phyloP scores from a whole-genome alignment of 768 basidiomycete genomes.

The Udeniomyces megalosporus region DNA sequence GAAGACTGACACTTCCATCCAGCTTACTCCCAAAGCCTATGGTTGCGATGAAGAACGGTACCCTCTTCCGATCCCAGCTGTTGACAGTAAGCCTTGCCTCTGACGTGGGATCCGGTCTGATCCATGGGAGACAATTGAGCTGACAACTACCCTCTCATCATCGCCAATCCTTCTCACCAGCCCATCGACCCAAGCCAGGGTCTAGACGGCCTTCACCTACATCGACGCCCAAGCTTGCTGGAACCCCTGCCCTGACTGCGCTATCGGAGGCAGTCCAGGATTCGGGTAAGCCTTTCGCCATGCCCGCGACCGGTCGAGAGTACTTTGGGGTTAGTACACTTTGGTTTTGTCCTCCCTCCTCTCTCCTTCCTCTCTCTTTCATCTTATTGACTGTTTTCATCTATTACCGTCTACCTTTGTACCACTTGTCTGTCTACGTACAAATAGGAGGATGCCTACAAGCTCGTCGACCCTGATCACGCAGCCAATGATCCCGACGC shows the following conservation, averaged over 20 bases:
- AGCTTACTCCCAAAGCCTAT: conserved; percentile 42
- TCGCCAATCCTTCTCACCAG: too few relatives aligned
- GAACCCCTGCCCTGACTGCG: neutral
- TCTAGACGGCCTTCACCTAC: conserved; percentile 7
- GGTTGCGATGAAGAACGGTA: conserved; percentile 98
- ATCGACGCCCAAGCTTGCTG: conserved; percentile 2
- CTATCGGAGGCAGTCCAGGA: conserved; percentile 2
- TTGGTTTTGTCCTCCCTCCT: neutral
- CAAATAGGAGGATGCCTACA: too few relatives aligned
- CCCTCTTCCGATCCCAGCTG: conserved; percentile 74
- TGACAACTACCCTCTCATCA: too few relatives aligned
- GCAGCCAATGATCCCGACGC: too few relatives aligned
- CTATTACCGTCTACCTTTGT: too few relatives aligned
- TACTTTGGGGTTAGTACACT: neutral
- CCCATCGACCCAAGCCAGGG: conserved; percentile 5
- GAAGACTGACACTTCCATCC: too few relatives aligned
- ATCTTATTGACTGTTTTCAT: too few relatives aligned
- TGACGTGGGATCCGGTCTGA: too few relatives aligned
- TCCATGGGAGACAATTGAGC: too few relatives aligned
- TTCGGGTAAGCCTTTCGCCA: neutral
- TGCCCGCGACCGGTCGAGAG: neutral
- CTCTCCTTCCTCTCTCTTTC: neutral
- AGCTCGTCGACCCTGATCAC: too few relatives aligned
- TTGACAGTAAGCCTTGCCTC: conserved; percentile 58
- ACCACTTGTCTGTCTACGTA: too few relatives aligned